These are phyloP conservation scores for Plasmodium gonderi DNA, from an alignment of 169 alveolate genomes.

Conservation along the genomic window DNA sequence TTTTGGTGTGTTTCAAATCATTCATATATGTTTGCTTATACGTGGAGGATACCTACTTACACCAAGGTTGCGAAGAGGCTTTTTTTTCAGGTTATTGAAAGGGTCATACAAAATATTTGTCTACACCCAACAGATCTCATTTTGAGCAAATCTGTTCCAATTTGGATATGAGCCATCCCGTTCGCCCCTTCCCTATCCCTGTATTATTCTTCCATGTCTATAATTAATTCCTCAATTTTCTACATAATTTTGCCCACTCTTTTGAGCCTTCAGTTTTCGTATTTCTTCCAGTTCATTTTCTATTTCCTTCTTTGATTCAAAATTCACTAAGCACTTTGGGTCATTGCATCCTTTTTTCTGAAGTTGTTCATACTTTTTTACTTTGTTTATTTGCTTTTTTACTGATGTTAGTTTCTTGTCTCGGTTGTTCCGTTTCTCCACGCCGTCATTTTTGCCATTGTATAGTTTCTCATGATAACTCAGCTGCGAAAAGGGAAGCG, in stretches of 20 bases:
- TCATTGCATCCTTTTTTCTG: conserved; percentile 28
- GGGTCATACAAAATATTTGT: no score
- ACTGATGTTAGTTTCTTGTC: conserved; percentile 23
- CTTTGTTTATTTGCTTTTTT: conserved; percentile 50
- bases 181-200: no score
- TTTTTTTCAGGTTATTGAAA: no score
- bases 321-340: conserved; percentile 30
- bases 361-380: conserved; percentile 46
- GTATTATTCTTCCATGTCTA: not conserved
- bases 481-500: not conserved
- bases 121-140: no score
- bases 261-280: conserved; percentile 29
- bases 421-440: conserved; percentile 44
- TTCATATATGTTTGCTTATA: no score
- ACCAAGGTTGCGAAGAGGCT: no score
- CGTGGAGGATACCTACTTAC: no score
- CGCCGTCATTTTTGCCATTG: conserved; percentile 63
- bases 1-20: no score
- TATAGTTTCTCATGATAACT: conserved; percentile 57
- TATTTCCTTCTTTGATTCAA: conserved; percentile 51
- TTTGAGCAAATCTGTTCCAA: no score
- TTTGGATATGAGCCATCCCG: no score
- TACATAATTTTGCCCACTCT: not conserved
- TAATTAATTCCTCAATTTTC: not conserved
- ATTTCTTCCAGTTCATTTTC: conserved; percentile 66